Evolutionary conservation across 306 rosid genomes (phyloP).

Genomic region (Inga leiocalycina): DNA sequence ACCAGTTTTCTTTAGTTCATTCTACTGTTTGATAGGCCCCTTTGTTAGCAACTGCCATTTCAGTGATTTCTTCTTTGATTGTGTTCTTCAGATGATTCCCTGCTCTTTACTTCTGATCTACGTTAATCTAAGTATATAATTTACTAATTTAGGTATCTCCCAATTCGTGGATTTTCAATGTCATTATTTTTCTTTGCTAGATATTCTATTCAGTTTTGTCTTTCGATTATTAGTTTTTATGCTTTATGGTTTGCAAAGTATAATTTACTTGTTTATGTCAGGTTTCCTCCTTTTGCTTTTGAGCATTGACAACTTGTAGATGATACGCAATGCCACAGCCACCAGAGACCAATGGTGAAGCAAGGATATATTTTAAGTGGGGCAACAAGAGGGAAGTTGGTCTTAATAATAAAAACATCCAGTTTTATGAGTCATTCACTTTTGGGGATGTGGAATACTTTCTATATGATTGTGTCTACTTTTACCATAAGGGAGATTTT

Average conservation of each 20-base stretch:
- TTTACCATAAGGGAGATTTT: slow-evolving; percentile 25
- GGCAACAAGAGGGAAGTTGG: slow-evolving; percentile 43
- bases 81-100: neutral
- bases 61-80: neutral
- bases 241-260: neutral
- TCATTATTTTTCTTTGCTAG: neutral
- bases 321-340: slow-evolving; percentile 25
- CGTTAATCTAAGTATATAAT: neutral
- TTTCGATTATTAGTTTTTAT: neutral
- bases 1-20: neutral
- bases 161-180: neutral
- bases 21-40: neutral
- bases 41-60: neutral
- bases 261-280: neutral
- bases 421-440: slow-evolving; percentile 57
- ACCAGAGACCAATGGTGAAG: slow-evolving; percentile 28
- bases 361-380: slow-evolving; percentile 53
- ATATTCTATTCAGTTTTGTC: neutral
- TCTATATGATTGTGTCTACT: slow-evolving; percentile 52
- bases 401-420: neutral
- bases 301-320: slow-evolving; percentile 14
- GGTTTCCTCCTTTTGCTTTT: slow-evolving; percentile 1
- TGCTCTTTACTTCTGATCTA: neutral
- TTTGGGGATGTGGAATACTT: slow-evolving; percentile 50
- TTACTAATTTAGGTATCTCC: neutral